Evolutionary conservation across 2,329 filamentous ascomycete genomes (phyloP).

Genomic region (Aspergillus fumigatus): DNA sequence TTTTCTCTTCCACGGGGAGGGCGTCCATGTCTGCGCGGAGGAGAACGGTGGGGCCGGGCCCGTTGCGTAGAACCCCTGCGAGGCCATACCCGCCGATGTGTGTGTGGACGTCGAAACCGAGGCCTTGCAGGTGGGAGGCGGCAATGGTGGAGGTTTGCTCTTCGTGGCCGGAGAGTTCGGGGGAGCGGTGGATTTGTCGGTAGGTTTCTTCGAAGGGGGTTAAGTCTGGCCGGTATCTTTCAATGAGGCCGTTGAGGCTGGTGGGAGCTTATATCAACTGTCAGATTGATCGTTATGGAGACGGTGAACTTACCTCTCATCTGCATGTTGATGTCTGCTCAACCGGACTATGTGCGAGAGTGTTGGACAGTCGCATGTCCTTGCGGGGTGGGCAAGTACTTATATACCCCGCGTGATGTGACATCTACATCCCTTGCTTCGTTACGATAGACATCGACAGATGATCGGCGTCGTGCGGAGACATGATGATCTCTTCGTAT

Average conservation of each 20-base stretch:
- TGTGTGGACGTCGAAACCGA: constrained; percentile 43
- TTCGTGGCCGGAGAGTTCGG: constrained; percentile 56
- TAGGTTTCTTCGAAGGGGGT: constrained; percentile 49
- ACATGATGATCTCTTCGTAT: too few relatives aligned
- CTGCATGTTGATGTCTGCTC: too few relatives aligned
- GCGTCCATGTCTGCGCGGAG: constrained; percentile 61
- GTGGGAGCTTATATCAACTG: background rate
- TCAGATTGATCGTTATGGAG: background rate
- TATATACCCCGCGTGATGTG: too few relatives aligned
- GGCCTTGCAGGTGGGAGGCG: constrained; percentile 36
- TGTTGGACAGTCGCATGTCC: too few relatives aligned
- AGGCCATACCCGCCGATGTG: constrained; percentile 58
- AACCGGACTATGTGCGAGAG: too few relatives aligned
- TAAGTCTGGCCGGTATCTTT: constrained; percentile 40
- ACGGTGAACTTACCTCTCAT: too few relatives aligned
- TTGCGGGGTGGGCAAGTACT: too few relatives aligned
- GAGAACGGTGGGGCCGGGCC: constrained; percentile 51
- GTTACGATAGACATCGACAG: too few relatives aligned
- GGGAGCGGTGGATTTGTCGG: constrained; percentile 52
- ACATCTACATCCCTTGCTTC: too few relatives aligned
- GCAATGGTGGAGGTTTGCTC: constrained; percentile 46
- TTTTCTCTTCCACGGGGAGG: constrained; percentile 54
- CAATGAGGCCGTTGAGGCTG: constrained; percentile 21
- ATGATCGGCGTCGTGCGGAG: too few relatives aligned
- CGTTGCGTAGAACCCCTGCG: constrained; percentile 54